Conservation (phyloP, 257 asterid species). For the Asclepias syriaca region DNA sequence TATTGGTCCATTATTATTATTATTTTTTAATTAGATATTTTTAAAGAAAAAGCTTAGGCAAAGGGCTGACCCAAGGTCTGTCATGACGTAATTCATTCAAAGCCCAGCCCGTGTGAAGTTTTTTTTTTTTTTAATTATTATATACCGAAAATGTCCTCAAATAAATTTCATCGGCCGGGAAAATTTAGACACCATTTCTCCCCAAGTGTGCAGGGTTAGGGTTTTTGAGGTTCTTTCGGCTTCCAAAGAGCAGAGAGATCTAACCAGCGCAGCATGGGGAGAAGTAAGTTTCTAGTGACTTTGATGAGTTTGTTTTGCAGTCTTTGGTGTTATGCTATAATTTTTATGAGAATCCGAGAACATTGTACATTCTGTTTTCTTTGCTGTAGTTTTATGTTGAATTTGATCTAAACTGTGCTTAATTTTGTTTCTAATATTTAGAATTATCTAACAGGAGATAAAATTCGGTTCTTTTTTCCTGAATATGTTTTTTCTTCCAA, state of each 20-base stretch:
- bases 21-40: no score
- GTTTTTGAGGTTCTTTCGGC: not conserved
- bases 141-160: not conserved
- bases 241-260: not conserved
- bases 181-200: not conserved
- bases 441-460: not conserved
- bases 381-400: not conserved
- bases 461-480: not conserved
- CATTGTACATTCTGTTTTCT: not conserved
- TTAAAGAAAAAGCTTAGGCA: no score
- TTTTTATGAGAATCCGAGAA: not conserved
- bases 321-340: not conserved
- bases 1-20: no score
- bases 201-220: not conserved
- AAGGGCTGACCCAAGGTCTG: not conserved
- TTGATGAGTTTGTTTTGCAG: not conserved
- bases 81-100: not conserved
- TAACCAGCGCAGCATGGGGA: not conserved
- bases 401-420: not conserved
- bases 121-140: no score
- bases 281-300: not conserved
- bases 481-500: not conserved
- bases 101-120: not conserved
- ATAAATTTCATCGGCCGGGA: not conserved
- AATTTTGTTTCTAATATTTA: not conserved